These are phyloP conservation scores for Fusarium xyrophilum DNA, from an alignment of 2,329 filamentous ascomycete species.

Conservation along the genomic window DNA sequence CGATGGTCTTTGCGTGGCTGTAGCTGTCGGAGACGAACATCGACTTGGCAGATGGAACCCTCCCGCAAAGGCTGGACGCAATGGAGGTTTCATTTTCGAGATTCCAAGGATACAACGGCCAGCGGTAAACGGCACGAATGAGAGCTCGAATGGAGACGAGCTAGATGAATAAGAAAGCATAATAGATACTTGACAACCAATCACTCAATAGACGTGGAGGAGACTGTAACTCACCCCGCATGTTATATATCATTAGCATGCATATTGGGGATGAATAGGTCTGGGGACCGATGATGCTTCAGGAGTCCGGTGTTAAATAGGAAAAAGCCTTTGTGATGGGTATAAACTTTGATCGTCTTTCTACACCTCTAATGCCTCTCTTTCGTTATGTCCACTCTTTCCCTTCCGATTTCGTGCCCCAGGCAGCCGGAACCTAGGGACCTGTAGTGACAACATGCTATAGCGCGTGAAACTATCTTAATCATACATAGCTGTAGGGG, in stretches of 20 bases:
- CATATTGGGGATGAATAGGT: constrained; percentile 9
- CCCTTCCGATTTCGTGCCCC: neutral
- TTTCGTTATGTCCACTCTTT: neutral
- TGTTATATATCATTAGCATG: constrained; percentile 26
- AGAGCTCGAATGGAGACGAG: constrained; percentile 33
- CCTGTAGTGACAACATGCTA: neutral
- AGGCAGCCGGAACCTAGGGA: neutral
- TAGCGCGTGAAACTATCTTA: neutral
- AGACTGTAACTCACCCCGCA: constrained; percentile 21
- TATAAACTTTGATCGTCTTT: constrained; percentile 29
- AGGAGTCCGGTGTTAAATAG: constrained; percentile 20
- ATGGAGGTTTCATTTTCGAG: constrained; percentile 89
- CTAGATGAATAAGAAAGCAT: constrained; percentile 39
- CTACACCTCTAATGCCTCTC: constrained; percentile 4
- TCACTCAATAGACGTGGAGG: constrained; percentile 37
- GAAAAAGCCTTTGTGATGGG: constrained; percentile 19
- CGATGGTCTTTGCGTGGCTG: constrained; percentile 81
- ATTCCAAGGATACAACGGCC: constrained; percentile 61
- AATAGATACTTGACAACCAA: constrained; percentile 31
- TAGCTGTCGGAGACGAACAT: constrained; percentile 86
- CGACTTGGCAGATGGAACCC: constrained; percentile 83
- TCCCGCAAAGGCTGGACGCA: constrained; percentile 65
- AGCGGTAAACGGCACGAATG: constrained; percentile 46
- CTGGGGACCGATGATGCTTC: constrained; percentile 1
- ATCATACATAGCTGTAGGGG: neutral